Base-by-base conservation (phyloP, 805 yeast genomes). In the Komagataella pseudopastoris region DNA sequence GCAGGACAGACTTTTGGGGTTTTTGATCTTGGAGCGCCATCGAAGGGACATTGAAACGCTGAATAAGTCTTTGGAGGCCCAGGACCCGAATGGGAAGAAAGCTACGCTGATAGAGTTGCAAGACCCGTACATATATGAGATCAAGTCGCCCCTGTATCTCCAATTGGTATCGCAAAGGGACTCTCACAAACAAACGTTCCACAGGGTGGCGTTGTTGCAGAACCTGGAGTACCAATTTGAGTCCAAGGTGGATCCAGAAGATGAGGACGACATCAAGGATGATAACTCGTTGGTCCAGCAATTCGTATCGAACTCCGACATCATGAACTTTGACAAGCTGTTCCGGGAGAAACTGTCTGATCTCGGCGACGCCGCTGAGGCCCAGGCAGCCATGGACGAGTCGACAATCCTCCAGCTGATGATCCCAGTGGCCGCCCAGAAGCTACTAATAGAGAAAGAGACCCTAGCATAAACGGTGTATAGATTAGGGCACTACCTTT, bases 151-250 rank as follows among this genome's bases (percentile, higher is more conserved):
- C 0, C 44, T 58, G 8, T 58, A 48, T 47, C 51, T 48, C 24
- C 54, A 59, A 12, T 62, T 68, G 17, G 49, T 55, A 20, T 49
- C 50, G 2, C 52, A 56, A 23, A 52, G 51, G 6, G 62, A 56
- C 1, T 52, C 53, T 1, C 61, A 64, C 51, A 52, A 52, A 10
- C 57, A 55, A 3, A 60, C 61, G n/a, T 68, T 66, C 51, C 57
- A 51, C 44, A 60, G 60, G 49, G 61, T 69, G 46, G 64, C 70
- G 2, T 50, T 67, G 30, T 53, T 69, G 14, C 73, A 69, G 53
- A 63, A 59, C 23, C 51, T 69, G 6, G 73, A 69, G 54, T 67
- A 53, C 44, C 63, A 64, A 46, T 67, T 65, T 52, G 72, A 69
- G 48, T 56, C 59, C 45, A 50, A 39, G 16, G 24, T 23, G n/a